Conservation (phyloP, 2,329 filamentous ascomycete species). For the Blastomyces parvus region DNA sequence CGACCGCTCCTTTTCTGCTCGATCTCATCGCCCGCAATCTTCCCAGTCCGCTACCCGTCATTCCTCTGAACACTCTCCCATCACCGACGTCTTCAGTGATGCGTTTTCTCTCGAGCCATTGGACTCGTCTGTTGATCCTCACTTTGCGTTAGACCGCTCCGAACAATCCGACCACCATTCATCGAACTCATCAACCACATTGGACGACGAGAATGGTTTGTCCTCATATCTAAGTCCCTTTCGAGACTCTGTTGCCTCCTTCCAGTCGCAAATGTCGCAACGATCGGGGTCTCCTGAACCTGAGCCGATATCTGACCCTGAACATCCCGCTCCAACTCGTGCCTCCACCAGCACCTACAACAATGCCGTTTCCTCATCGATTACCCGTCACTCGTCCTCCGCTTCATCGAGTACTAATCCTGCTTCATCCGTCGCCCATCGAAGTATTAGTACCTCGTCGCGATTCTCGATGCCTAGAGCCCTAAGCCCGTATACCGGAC, state of each 20-base stretch:
- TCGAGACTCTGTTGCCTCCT: conserved; percentile 5
- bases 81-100: conserved; percentile 41
- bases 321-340: conserved; percentile 11
- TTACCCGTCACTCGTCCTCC: conserved; percentile 17
- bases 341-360: conserved; percentile 6
- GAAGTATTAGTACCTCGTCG: conserved; percentile 38
- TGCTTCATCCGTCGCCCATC: conserved; percentile 27
- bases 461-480: conserved; percentile 39
- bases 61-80: conserved; percentile 22
- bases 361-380: conserved; percentile 8
- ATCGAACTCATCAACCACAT: not conserved
- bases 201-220: conserved; percentile 4
- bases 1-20: conserved; percentile 5
- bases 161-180: conserved; percentile 29
- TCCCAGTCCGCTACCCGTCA: not conserved
- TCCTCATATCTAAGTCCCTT: conserved; percentile 7
- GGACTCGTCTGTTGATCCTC: conserved; percentile 16
- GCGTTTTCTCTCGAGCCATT: conserved; percentile 39
- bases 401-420: conserved; percentile 13
- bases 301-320: conserved; percentile 14
- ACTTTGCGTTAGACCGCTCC: conserved; percentile 17
- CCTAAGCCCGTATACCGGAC: conserved; percentile 59
- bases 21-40: conserved; percentile 18
- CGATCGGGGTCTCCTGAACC: conserved; percentile 5
- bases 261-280: conserved; percentile 7